These are phyloP conservation scores for Fusarium robinianum DNA, from an alignment of 2,329 filamentous ascomycete genomes.

Conservation along the genomic window DNA sequence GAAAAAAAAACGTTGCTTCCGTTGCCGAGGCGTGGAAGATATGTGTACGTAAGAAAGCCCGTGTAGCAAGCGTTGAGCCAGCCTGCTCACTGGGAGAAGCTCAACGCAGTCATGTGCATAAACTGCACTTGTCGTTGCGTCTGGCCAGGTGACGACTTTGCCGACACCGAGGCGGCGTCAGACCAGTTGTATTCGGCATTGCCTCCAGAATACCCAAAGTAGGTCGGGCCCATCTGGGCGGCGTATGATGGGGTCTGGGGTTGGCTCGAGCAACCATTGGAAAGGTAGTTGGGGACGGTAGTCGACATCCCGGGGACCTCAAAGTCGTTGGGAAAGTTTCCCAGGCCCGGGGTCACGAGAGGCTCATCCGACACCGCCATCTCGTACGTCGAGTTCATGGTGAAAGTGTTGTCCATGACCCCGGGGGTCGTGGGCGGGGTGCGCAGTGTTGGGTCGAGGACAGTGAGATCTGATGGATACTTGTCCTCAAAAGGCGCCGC, in stretches of 20 bases:
- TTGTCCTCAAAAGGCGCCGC: slow-evolving; percentile 41
- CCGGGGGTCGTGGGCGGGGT: slow-evolving; percentile 60
- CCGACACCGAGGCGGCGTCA: slow-evolving; percentile 47
- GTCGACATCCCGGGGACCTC: slow-evolving; percentile 49
- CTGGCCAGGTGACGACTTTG: slow-evolving; percentile 42
- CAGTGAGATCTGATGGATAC: slow-evolving; percentile 36
- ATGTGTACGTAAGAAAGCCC: background rate
- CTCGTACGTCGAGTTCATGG: slow-evolving; percentile 47
- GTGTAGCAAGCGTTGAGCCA: background rate
- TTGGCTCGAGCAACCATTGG: slow-evolving; percentile 47
- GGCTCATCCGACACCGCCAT: slow-evolving; percentile 52
- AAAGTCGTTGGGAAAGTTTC: slow-evolving; percentile 52
- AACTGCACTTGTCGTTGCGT: slow-evolving; percentile 41
- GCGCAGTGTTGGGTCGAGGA: slow-evolving; percentile 52
- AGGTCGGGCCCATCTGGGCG: slow-evolving; percentile 48
- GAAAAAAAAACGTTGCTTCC: too few relatives aligned
- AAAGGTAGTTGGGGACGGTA: slow-evolving; percentile 51
- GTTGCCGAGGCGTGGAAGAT: slow-evolving; percentile 3
- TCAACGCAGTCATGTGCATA: slow-evolving; percentile 43
- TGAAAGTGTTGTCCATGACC: slow-evolving; percentile 48
- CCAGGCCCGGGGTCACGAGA: slow-evolving; percentile 53
- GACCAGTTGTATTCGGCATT: slow-evolving; percentile 59
- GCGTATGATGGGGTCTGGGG: slow-evolving; percentile 55
- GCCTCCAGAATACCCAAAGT: slow-evolving; percentile 44
- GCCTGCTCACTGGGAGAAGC: slow-evolving; percentile 30